These are phyloP conservation scores for Solanum chmielewskii DNA, from an alignment of 257 asterid species.

Conservation along the genomic window DNA sequence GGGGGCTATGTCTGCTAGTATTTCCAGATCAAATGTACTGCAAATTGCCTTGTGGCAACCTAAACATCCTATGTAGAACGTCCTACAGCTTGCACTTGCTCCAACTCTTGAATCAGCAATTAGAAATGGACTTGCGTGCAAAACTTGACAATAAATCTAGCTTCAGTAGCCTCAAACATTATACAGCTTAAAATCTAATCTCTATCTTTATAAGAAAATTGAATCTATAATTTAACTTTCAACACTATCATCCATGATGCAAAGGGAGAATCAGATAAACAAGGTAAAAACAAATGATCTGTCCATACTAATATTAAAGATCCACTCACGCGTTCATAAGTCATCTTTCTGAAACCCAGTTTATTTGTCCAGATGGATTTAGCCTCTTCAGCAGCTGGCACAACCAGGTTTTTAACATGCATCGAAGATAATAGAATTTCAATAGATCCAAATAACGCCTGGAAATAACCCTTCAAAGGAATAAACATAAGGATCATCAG, in stretches of 20 bases:
- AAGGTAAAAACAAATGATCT: neutral
- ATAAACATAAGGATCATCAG: neutral
- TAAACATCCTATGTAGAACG: neutral
- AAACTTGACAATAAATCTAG: neutral
- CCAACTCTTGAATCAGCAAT: neutral
- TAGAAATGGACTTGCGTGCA: neutral
- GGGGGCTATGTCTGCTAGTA: neutral
- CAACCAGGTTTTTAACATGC: slow-evolving; percentile 72
- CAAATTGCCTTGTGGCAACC: neutral
- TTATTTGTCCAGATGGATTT: slow-evolving; percentile 92
- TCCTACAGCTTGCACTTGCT: neutral
- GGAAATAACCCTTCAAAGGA: slow-evolving; percentile 71
- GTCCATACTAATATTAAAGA: neutral
- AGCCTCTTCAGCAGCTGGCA: slow-evolving; percentile 98
- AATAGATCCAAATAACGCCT: slow-evolving; percentile 75
- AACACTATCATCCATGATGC: neutral
- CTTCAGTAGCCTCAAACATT: neutral
- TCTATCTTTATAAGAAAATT: neutral
- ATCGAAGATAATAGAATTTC: slow-evolving; percentile 65
- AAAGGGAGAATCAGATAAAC: neutral
- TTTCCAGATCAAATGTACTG: neutral
- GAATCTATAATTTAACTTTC: neutral
- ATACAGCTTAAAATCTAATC: neutral
- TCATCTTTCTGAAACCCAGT: slow-evolving; percentile 80
- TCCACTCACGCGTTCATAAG: slow-evolving; percentile 61